Evolutionary conservation across 1,284 basidiomycete genomes (phyloP), one percentile per base, ranked within the genome.

Genomic region (Fomitopsis schrenkii): DNA sequence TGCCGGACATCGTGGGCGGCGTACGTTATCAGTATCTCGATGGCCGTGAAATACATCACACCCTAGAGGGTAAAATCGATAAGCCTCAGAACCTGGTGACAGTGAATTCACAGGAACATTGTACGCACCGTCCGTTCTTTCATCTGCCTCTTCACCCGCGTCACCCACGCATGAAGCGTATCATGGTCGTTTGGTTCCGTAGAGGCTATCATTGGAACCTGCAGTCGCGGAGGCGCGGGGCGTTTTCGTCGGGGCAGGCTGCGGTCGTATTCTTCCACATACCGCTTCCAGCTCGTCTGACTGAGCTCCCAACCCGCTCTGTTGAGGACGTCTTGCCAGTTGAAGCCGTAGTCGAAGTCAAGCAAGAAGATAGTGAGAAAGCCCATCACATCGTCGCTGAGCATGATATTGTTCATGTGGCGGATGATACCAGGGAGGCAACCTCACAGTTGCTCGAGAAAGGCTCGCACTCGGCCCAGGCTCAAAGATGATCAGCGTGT

Each of bases 281-380:
- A 58, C n/a, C 19, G 8, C 14, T 58, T 26, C 56, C 56, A 54
- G 42, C 22, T 44, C 14, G 15, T 28, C n/a, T 41, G 4, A 12
- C 28, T 40, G 15, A 35, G 17, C 19, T 33, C 30, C 22, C 28
- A 36, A 4, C 44, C 30, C 33, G 15, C n/a, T 15, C 17, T 22
- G 15, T 44, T 17, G 14, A 53, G 30, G 48, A 62, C 41, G 2
- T 45, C 56, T 33, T 59, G 59, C 63, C 26, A 58, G 30, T 58
- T 36, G n/a, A 59, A 61, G 6, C 48, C 55, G 44, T 59, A 61
- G 54, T 67, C 63, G 46, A 63, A 63, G 44, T 67, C 66, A 35
- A 55, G 58, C 1, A 67, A 8, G 30, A 65, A 62, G 5, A 5
- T 8, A 8, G 8, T 8, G 30, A 33, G 8, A 8, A 0, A 5